Base-by-base conservation (phyloP, 225 moss, liverwort and hornwort species). In the Bryum argenteum region DNA sequence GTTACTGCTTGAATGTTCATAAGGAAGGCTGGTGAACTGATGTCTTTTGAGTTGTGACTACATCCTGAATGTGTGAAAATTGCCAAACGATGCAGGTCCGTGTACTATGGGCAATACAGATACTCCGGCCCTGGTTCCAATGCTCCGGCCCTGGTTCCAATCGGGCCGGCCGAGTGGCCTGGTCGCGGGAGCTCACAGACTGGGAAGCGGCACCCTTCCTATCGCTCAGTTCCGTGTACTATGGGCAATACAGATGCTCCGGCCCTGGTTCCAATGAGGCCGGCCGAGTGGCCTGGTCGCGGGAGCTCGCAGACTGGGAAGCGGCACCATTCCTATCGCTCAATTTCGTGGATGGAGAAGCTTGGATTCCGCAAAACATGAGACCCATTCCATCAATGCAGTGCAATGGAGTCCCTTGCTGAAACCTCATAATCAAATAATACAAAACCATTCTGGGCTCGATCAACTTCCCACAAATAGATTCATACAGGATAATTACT, bases 81-180 rank as follows among this genome's bases (percentile, higher is more conserved):
- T 67, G 33, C 4, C n/a, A n/a, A n/a, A n/a, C 5, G 33, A 33
- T 54, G 71, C 74, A 88, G 87, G 52, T 76, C 84, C 18, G 85
- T 82, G 17, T 84, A 84, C 37, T 88, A 77, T 13, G 87, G 87
- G 18, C 81, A 88, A 56, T 82, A 80, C 65, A 56, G 22, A 61
- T 84, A 81, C 79, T 82, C 79, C 0, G 87, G 87, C 20, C 87
- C 87, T 14, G 82, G 87, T 12, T 79, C 87, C 1, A 67, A 58
- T 18, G 81, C n/a, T n/a, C n/a, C n/a, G n/a, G n/a, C n/a, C n/a
- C n/a, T n/a, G n/a, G n/a, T n/a, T n/a, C n/a, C n/a, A n/a, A n/a
- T n/a, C n/a, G 81, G 71, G 53, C 58, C 16, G 77, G 71, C 9
- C 60, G 87, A 24, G 84, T 84, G 60, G 67, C 69, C 7, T 87